These are phyloP conservation scores for Exobasidium rhododendri DNA, from an alignment of 1,284 basidiomycete genomes.

Conservation along the genomic window DNA sequence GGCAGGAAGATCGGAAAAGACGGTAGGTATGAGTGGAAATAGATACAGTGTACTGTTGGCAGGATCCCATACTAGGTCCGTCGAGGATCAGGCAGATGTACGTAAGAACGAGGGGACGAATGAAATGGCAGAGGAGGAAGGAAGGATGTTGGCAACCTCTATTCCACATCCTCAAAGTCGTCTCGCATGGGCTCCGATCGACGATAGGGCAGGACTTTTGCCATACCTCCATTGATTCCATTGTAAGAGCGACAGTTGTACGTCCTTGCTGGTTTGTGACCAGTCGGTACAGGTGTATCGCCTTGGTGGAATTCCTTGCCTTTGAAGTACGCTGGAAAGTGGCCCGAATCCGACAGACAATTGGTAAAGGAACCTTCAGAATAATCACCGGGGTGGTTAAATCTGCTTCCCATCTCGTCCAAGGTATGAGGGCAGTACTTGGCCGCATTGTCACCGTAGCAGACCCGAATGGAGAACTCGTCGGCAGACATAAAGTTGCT, in stretches of 20 bases:
- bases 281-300: conserved; percentile 22
- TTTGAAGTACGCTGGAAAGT: conserved; percentile 26
- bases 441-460: conserved; percentile 28
- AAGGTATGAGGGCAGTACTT: conserved; percentile 37
- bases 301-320: conserved; percentile 28
- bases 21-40: too few relatives aligned
- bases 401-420: conserved; percentile 34
- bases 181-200: conserved; percentile 7
- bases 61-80: too few relatives aligned
- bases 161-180: not conserved
- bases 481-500: conserved; percentile 35
- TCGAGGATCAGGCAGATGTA: too few relatives aligned
- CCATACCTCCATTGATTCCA: conserved; percentile 20
- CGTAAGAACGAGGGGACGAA: not conserved
- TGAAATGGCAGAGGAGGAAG: not conserved
- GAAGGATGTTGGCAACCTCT: not conserved
- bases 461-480: conserved; percentile 38
- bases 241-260: conserved; percentile 25
- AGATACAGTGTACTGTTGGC: too few relatives aligned
- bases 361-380: conserved; percentile 29
- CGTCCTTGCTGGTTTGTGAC: conserved; percentile 22
- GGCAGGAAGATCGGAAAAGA: too few relatives aligned
- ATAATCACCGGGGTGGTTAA: conserved; percentile 27
- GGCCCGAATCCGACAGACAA: conserved; percentile 31
- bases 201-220: conserved; percentile 25